Evolutionary conservation across 257 asterid species (phyloP), one percentile per base, ranked within the genome.

Genomic region (Mitragyna speciosa): DNA sequence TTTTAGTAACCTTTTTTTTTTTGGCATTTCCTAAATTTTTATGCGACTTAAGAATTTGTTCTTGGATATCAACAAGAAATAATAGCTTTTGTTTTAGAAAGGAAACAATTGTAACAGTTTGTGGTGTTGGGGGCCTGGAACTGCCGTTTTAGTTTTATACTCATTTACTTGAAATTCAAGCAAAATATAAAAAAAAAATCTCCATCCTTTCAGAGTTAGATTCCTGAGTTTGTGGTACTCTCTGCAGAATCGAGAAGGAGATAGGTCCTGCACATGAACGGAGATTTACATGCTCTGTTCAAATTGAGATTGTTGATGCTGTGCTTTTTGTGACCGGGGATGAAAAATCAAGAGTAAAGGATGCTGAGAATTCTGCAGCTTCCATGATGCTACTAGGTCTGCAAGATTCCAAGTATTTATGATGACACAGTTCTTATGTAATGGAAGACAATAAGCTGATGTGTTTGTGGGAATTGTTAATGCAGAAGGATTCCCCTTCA

Each of bases 281-380:
- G 91, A 89, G 80, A 79, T 95, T 73, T 75, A 36, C 83, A 45
- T 90, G 97, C 87, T 93, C 94, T 0, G 97, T 90, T 24, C 88
- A 88, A 80, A 80, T 95, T 51, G 84, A 87, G 83, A 68, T 86
- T 30, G 48, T 72, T 24, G 85, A 82, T 30, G 78, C 77, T 0
- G 33, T 82, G 58, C 84, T 91, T 54, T 68, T 72, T 11, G 76
- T 76, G 71, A 49, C 0, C 36, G 97, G 99, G 66, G 84, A 72
- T 1, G 97, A 89, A 79, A 95, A 83, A 84, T 26, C 78, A 6
- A 84, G 93, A 59, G 76, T 90, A 71, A 91, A 80, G 83, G 95
- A 90, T 49, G 92, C 99, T 0, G 98, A 92, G 82, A 91, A 79
- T 83, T 93, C 98, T 66, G 99, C 99, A 30, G 98, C 99, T 79